Evolutionary conservation across 305 asterid species (phyloP), one percentile per base, ranked within the genome.

Genomic region (Andrographis paniculata): DNA sequence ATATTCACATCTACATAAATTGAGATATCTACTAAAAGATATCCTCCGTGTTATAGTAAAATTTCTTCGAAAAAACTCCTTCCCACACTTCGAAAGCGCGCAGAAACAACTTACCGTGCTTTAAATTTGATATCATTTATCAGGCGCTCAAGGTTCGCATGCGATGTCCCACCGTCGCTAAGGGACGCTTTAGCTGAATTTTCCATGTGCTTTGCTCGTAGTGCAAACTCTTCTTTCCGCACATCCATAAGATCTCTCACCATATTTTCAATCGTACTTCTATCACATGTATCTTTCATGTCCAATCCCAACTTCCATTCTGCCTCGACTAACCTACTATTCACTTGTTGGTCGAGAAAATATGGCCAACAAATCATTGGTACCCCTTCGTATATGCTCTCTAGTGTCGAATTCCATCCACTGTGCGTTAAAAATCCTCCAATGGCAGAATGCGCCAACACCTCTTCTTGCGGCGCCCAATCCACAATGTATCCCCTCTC

Each of bases 301-400:
- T 85, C 95, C 58, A 81, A 17, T 15, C 95, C 95, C 16, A 85
- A 45, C 51, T 58, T 60, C 93, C 87, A 85, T 3, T 40, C 71
- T 20, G 42, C 73, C 43, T 63, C 76, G 1, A 85, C 83, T 9
- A 76, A 51, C 71, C 94, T 55, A 49, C 94, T 81, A 56, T 85
- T 85, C 1, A 71, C 68, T 50, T 74, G 84, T 48, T 81, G 95
- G 43, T 85, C 94, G 3, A 66, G 41, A 58, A 78, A 78, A 48
- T 54, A 78, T 2, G 95, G 87, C 93, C 91, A 78, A 31, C 93
- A 78, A 1, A 81, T 64, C 95, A 85, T 85, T 0, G 93, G 91
- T 24, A 70, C 74, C 0, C 94, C 95, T 21, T 65, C 84, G 0
- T 58, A 60, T 1, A 78, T 21, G 21, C 74, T 81, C 45, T 84